Conservation (phyloP, 2,329 filamentous ascomycete species). For the Trichoderma oligosporum region DNA sequence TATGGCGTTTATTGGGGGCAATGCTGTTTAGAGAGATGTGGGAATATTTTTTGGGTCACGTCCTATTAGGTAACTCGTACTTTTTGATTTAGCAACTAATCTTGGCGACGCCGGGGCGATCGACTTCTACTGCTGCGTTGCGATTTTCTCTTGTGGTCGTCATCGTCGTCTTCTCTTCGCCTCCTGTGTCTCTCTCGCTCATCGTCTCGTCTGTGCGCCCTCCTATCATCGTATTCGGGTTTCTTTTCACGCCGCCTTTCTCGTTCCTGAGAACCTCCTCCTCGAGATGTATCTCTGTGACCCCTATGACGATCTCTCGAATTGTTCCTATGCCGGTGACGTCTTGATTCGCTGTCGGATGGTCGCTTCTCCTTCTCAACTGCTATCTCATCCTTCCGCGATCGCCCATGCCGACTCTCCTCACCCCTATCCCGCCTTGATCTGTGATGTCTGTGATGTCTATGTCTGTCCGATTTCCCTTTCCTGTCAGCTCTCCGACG, state of each 20-base stretch:
- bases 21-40: neutral
- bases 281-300: conserved; percentile 17
- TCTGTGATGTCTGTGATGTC: conserved; percentile 45
- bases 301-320: conserved; percentile 28
- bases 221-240: conserved; percentile 25
- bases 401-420: conserved; percentile 32
- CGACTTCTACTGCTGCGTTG: conserved; percentile 40
- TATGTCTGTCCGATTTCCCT: conserved; percentile 46
- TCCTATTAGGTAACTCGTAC: conserved; percentile 15
- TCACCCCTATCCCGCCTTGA: conserved; percentile 35
- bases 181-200: conserved; percentile 29
- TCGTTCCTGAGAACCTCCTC: conserved; percentile 20
- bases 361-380: conserved; percentile 27
- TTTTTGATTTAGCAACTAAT: conserved; percentile 22
- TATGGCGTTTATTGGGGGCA: neutral
- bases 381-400: conserved; percentile 38
- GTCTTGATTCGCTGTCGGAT: conserved; percentile 31
- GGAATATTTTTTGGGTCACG: conserved; percentile 22
- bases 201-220: conserved; percentile 27
- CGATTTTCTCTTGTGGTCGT: conserved; percentile 22
- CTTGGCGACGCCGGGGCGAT: conserved; percentile 37
- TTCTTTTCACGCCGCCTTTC: conserved; percentile 26
- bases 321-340: conserved; percentile 30
- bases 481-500: conserved; percentile 49
- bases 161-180: conserved; percentile 28